Conservation (phyloP, 164 flowering plant genomes). For the Amborella trichopoda region DNA sequence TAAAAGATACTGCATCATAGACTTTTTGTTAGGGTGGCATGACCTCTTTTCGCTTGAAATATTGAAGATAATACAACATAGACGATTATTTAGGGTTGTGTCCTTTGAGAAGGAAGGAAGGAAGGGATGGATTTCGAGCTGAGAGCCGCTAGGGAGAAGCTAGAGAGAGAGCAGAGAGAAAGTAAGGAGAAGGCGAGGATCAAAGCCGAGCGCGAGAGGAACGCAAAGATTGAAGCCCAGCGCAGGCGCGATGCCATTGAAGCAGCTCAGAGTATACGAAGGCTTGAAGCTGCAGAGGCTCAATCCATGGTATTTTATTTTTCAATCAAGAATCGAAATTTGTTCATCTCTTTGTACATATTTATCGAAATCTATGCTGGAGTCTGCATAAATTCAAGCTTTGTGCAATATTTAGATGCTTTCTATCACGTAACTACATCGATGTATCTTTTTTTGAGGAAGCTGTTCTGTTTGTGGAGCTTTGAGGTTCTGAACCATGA, state of each 20-base stretch:
- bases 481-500: not conserved
- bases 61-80: too few species aligned
- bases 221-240: slow-evolving; percentile 51
- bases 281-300: slow-evolving; percentile 73
- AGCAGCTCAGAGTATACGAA: slow-evolving; percentile 50
- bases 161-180: slow-evolving; percentile 82
- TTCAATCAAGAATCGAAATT: not conserved
- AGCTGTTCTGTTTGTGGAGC: not conserved
- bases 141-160: slow-evolving; percentile 84
- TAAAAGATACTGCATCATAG: too few species aligned
- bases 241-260: slow-evolving; percentile 79
- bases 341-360: not conserved
- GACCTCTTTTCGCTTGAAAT: too few species aligned
- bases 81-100: too few species aligned
- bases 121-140: slow-evolving; percentile 80
- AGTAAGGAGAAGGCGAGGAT: slow-evolving; percentile 64
- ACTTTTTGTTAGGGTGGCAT: too few species aligned
- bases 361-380: not conserved
- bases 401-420: not conserved
- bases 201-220: slow-evolving; percentile 53
- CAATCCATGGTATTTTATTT: slow-evolving; percentile 42
- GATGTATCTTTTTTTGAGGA: not conserved
- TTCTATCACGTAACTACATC: not conserved
- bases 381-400: not conserved
- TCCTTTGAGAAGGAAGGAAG: slow-evolving; percentile 11